Percentiles rank a stretch among this genome's conserved stretches.
Evolutionary conservation across 139 green algal species (phyloP).

Genomic region (Zygnema cylindricum): DNA sequence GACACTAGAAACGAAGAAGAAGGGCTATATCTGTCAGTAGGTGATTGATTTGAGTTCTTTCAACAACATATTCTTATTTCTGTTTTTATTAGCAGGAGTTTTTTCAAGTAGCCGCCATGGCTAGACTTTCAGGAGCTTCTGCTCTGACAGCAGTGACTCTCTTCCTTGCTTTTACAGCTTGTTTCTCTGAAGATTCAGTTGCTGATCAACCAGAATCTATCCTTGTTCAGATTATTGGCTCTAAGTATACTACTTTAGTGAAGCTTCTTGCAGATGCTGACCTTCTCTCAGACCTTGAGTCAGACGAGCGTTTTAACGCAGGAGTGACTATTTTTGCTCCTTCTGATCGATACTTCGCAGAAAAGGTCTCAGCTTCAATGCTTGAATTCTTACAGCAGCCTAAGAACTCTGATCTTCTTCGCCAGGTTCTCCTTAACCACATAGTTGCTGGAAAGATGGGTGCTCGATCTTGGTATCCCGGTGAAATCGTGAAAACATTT

Average conservation of each 20-base stretch:
- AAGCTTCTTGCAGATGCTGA: background rate
- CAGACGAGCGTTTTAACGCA: background rate
- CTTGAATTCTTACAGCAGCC: background rate
- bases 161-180: too few relatives aligned
- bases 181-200: too few relatives aligned
- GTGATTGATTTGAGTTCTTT: too few relatives aligned
- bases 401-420: background rate
- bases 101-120: too few relatives aligned
- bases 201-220: background rate
- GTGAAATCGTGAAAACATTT: background rate
- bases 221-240: background rate
- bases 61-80: too few relatives aligned
- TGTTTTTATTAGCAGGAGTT: too few relatives aligned
- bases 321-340: background rate
- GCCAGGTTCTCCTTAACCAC: background rate
- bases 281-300: background rate
- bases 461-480: background rate
- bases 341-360: background rate
- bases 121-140: too few relatives aligned
- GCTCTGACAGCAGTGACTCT: too few relatives aligned
- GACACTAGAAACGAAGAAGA: too few relatives aligned
- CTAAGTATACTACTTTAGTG: background rate
- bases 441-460: background rate
- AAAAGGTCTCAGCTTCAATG: background rate
- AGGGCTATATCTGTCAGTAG: too few relatives aligned